Evolutionary conservation across 2,329 filamentous ascomycete genomes (phyloP), one percentile per base, ranked within the genome.

Genomic region (Beauveria pseudobassiana): DNA sequence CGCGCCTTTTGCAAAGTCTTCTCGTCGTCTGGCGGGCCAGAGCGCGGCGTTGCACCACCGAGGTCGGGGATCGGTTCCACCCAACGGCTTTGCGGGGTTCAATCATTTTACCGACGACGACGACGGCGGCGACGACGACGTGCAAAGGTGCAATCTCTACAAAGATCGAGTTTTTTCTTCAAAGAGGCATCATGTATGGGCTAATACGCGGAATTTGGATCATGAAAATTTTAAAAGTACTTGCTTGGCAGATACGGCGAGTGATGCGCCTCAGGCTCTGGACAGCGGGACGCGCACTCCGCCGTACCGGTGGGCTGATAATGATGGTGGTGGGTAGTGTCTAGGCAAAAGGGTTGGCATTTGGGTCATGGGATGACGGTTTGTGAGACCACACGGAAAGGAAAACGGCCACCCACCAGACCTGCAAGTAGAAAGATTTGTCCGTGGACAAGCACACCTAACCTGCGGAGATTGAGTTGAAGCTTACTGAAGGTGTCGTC

Each of bases 1-100:
- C 8, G 8, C 30, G 34, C 7, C 14, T 12, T n/a, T 4, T 56
- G 28, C 45, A n/a, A 49, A 49, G 28, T 58, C 28, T 58, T 58
- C 8, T 18, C 16, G 18, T 16, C 5, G 9, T 20, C 40, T 22
- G 55, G 45, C 45, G 34, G 28, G 30, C 22, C 24, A 38, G 26
- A 26, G 43, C 38, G 56, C 56, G 56, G 56, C 34, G 48, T 42
- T 59, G 56, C 22, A 59, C 42, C 56, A 42, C 56, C 56, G 56
- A 59, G 34, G 56, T 59, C 56, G 55, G 42, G 34, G 30, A 58
- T 49, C 24, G 46, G 56, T 59, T 59, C 56, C 56, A 59, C 56
- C 43, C 56, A 43, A 49, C 45, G 24, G 56, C 34, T 42, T 45
- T 59, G 56, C 56, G 56, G 56, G 43, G 34, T 16, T 34, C 1